Evolutionary conservation across 2,329 filamentous ascomycete species (phyloP), one percentile per base, ranked within the genome.

Genomic region (Alternaria novae-zelandiae): DNA sequence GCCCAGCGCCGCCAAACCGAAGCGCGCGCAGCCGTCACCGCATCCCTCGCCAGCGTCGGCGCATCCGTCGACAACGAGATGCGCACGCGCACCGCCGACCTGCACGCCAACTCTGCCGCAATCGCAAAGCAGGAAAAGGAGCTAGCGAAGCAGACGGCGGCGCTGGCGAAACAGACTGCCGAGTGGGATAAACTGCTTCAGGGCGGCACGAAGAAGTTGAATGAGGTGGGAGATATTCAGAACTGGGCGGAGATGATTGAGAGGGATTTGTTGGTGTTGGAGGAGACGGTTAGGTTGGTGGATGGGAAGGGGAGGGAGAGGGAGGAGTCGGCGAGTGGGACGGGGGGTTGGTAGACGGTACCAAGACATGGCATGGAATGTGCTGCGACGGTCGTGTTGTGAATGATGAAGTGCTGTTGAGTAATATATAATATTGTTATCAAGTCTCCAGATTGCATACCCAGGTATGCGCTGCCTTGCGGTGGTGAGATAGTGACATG

Each of bases 201-300:
- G 69, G 85, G 85, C 61, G 89, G 89, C 36, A 86, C 87, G 49
- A 85, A 86, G 68, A 86, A 85, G 73, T 82, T 95, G 63, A 94
- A 94, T 82, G 91, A 94, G 83, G 83, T 94, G 65, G 91, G 92
- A 23, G 90, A 94, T 76, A 87, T 95, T 75, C 91, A 95, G 84
- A 94, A 94, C 78, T 96, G 92, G 92, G 91, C 92, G 21, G 92
- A 96, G 85, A 88, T 94, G 81, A 83, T 95, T 74, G 92, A 82
- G 64, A 69, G 79, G 50, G 80, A 82, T 54, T 50, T 82, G 62
- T 46, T 82, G 57, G 79, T 81, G 43, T 57, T 82, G 64, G 80
- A 82, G 66, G 80, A 82, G 67, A 82, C 80, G 23, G 50, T 81
- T 56, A 69, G 79, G 57, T 57, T 81, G 66, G 79, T 74, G 10